Conservation (phyloP, 352 stramenopile species). For the Phytopythium litorale region DNA sequence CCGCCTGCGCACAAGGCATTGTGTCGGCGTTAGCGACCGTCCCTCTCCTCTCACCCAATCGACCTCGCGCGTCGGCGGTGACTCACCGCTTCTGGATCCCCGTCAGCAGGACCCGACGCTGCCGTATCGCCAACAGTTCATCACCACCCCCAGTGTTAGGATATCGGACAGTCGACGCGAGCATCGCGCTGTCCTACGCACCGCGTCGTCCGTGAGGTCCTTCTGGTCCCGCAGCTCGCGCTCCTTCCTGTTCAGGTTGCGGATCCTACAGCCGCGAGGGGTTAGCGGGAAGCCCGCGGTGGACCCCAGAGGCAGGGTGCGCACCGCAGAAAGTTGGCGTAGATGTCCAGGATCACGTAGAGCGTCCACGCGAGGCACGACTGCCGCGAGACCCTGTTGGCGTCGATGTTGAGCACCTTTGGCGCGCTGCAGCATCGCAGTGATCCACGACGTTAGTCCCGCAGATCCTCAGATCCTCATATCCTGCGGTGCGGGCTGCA, state of each 20-base stretch:
- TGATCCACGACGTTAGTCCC: background rate
- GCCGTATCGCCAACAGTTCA: background rate
- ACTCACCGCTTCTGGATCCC: slow-evolving; percentile 44
- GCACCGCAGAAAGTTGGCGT: slow-evolving; percentile 70
- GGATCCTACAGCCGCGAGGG: slow-evolving; percentile 31
- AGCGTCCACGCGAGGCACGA: slow-evolving; percentile 72
- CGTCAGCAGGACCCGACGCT: slow-evolving; percentile 39
- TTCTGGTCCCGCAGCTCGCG: slow-evolving; percentile 45
- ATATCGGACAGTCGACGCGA: background rate
- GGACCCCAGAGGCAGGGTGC: background rate
- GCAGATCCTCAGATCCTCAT: too few species aligned
- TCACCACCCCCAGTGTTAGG: background rate
- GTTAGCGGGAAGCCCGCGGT: background rate
- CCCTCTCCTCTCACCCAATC: background rate
- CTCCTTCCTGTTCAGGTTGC: slow-evolving; percentile 52
- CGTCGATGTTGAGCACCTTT: slow-evolving; percentile 73
- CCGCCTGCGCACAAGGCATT: slow-evolving; percentile 23
- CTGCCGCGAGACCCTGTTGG: slow-evolving; percentile 57
- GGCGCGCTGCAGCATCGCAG: slow-evolving; percentile 39
- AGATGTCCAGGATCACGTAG: slow-evolving; percentile 77
- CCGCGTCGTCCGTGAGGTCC: slow-evolving; percentile 54
- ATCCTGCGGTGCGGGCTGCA: background rate
- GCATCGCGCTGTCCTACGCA: slow-evolving; percentile 7
- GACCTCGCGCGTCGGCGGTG: background rate
- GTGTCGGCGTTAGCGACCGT: background rate